Evolutionary conservation across 257 asterid genomes (phyloP).

Genomic region (Vinca minor): DNA sequence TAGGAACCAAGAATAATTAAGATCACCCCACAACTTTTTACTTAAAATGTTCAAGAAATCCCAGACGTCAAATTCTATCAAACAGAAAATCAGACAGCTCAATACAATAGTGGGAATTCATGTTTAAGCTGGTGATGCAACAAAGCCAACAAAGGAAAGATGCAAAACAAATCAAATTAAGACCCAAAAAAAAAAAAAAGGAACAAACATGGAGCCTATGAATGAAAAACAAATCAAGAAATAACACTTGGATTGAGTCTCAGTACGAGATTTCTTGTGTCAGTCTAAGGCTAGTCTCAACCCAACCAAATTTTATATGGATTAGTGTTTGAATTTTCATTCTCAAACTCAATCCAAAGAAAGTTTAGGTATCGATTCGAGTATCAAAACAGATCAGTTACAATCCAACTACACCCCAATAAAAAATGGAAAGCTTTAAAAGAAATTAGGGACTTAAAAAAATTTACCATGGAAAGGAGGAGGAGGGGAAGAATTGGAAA

Average conservation of each 20-base stretch:
- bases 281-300: too few species aligned
- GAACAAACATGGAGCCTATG: not conserved
- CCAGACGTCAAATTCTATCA: too few species aligned
- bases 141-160: not conserved
- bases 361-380: too few species aligned
- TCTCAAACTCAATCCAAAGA: too few species aligned
- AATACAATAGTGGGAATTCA: too few species aligned
- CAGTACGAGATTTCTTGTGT: too few species aligned
- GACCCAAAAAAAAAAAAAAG: not conserved
- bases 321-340: too few species aligned
- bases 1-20: not conserved
- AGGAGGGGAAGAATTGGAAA: conserved; percentile 35
- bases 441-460: not conserved
- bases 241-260: too few species aligned
- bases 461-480: conserved; percentile 54
- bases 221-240: not conserved
- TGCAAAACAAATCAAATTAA: not conserved
- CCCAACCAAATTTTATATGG: too few species aligned
- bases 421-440: not conserved
- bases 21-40: not conserved
- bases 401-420: not conserved
- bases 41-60: not conserved
- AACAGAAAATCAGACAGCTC: too few species aligned
- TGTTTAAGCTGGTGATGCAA: not conserved
- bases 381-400: too few species aligned